A percentile compares a stretch with the other conserved stretches of the same genome.
Evolutionary conservation across 2,329 filamentous ascomycete species (phyloP).

Genomic region (Cladobotryum protrusum): DNA sequence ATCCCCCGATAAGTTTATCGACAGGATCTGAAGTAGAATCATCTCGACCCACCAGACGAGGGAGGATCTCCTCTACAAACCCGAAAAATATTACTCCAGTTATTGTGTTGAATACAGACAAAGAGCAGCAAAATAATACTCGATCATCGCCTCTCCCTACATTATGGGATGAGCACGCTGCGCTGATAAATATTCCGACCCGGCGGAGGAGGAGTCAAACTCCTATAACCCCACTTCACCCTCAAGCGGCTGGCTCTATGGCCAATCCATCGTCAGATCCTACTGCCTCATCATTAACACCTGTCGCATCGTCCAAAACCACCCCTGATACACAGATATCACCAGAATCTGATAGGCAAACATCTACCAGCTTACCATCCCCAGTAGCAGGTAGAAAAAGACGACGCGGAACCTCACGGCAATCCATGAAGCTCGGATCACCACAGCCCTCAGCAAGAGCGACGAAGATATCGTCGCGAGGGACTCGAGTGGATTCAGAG

Average conservation of each 20-base stretch:
- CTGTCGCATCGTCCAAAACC: conserved; percentile 30
- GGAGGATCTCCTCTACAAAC: no score
- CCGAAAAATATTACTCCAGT: no score
- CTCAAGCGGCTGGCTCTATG: conserved; percentile 9
- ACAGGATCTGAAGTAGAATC: no score
- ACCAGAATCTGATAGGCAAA: conserved; percentile 15
- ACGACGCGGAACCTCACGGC: conserved; percentile 15
- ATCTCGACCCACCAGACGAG: no score
- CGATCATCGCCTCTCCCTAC: background rate
- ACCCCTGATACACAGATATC: conserved; percentile 32
- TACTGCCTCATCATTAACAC: conserved; percentile 35
- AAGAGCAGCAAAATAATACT: background rate
- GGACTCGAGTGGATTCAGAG: conserved; percentile 29
- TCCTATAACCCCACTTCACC: conserved; percentile 19
- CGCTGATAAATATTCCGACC: background rate
- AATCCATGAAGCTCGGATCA: conserved; percentile 20
- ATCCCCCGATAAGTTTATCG: background rate
- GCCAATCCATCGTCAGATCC: conserved; percentile 31
- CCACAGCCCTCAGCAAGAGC: conserved; percentile 20
- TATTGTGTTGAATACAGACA: background rate
- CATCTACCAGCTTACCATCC: conserved; percentile 19
- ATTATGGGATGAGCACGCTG: background rate
- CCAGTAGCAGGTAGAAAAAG: conserved; percentile 16
- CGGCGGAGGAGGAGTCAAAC: conserved; percentile 15
- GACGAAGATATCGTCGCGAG: conserved; percentile 18